Percentiles rank a stretch among this genome's conserved stretches.
Evolutionary conservation across 2,329 filamentous ascomycete species (phyloP).

Genomic region (Colletotrichum sublineola): DNA sequence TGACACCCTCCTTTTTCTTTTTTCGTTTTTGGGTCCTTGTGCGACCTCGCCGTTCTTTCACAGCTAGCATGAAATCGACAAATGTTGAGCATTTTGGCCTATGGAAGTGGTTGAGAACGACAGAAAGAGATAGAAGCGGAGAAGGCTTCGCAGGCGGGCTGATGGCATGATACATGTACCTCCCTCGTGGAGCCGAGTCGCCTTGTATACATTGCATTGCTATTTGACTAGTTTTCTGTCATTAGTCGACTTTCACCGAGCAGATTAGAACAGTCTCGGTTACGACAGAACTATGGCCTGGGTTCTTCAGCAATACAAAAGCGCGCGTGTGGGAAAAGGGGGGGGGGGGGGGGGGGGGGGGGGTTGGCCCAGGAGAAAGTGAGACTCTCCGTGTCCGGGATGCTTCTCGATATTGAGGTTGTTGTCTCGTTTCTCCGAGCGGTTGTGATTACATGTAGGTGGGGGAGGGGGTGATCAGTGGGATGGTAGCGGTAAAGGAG

Average conservation of each 20-base stretch:
- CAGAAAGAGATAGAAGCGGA: not conserved
- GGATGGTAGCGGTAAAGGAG: not conserved
- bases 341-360: conserved; percentile 12
- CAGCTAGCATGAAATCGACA: not conserved
- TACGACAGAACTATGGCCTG: conserved; percentile 8
- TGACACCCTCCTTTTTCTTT: not conserved
- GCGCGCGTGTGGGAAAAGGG: not conserved
- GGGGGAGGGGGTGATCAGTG: not conserved
- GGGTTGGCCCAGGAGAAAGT: not conserved
- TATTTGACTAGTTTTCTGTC: not conserved
- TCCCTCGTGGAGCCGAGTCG: conserved; percentile 2
- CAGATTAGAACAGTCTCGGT: conserved; percentile 12
- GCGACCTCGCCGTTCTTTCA: not conserved
- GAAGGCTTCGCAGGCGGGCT: not conserved
- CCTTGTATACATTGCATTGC: conserved; percentile 25
- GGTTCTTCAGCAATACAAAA: conserved; percentile 26
- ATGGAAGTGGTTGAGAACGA: not conserved
- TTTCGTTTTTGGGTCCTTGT: not conserved
- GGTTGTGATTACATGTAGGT: no score
- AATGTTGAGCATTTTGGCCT: conserved; percentile 24
- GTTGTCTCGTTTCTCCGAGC: not conserved
- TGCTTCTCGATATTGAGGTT: not conserved
- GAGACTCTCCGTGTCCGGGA: not conserved
- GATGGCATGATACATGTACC: conserved; percentile 37
- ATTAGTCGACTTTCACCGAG: conserved; percentile 26